Evolutionary conservation across 179 eudicot species (phyloP).

Genomic region (Sideroxylon spinosum): DNA sequence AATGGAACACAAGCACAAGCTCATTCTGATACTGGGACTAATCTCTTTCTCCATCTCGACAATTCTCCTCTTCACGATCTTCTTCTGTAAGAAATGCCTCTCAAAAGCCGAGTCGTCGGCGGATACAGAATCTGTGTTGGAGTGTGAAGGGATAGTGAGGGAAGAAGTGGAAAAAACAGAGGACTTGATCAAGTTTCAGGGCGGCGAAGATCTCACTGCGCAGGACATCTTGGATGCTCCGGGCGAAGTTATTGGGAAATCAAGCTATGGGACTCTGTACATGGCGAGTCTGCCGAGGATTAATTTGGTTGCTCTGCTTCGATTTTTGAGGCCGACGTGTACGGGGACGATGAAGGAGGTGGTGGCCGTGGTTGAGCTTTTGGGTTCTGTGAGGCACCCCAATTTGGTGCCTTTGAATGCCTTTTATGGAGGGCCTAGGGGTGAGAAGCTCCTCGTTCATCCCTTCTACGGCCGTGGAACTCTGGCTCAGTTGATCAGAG

Average conservation of each 20-base stretch:
- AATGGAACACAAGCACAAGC: conserved; percentile 32
- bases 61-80: conserved; percentile 20
- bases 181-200: conserved; percentile 60
- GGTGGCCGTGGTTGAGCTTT: conserved; percentile 34
- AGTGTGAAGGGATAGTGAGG: conserved; percentile 21
- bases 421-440: conserved; percentile 77
- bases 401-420: conserved; percentile 85
- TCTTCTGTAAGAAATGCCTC: conserved; percentile 18
- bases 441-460: conserved; percentile 87
- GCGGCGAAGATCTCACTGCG: conserved; percentile 66
- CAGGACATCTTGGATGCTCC: conserved; percentile 86
- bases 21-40: conserved; percentile 25
- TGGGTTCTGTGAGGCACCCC: conserved; percentile 64
- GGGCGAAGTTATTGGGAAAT: conserved; percentile 94
- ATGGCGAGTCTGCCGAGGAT: conserved; percentile 46
- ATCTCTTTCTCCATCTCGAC: conserved; percentile 5
- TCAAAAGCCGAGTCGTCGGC: conserved; percentile 3
- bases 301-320: conserved; percentile 39
- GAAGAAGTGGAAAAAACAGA: conserved; percentile 22
- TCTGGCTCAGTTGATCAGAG: conserved; percentile 75
- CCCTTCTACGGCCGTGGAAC: conserved; percentile 56
- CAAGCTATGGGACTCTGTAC: conserved; percentile 85
- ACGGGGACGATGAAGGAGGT: conserved; percentile 51
- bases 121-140: conserved; percentile 31
- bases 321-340: conserved; percentile 90